A percentile compares a stretch with the other conserved stretches of the same genome.
Conservation (phyloP, 192 early-diverging fungal species). For the Podochytrium sp. region DNA sequence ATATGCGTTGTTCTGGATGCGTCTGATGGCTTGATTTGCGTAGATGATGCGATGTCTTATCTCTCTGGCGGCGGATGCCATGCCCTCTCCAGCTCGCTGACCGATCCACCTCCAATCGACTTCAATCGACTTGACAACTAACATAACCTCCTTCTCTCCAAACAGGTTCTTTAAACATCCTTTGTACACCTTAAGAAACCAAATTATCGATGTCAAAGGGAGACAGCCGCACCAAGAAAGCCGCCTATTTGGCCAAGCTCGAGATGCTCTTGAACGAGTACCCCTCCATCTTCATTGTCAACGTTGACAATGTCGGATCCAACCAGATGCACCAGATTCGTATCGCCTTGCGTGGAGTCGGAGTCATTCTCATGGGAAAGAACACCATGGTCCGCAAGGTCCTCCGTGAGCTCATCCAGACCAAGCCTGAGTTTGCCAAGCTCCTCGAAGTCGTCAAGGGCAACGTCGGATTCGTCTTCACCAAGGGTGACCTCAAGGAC, state of each 20-base stretch:
- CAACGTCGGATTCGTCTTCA: conserved; percentile 99
- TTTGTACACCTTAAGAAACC: conserved; percentile 34
- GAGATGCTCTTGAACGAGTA: conserved; percentile 85
- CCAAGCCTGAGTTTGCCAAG: conserved; percentile 85
- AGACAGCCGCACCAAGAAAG: conserved; percentile 91
- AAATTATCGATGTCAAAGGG: conserved; percentile 92
- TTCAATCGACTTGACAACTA: background rate
- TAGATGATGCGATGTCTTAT: background rate
- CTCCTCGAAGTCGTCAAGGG: conserved; percentile 85
- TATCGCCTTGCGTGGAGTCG: conserved; percentile 82
- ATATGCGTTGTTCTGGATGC: background rate
- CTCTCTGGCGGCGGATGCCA: too few species aligned
- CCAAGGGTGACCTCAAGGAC: conserved; percentile 94
- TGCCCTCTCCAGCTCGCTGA: background rate
- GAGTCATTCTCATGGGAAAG: conserved; percentile 98
- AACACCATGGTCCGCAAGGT: conserved; percentile 97
- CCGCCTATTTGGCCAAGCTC: conserved; percentile 94
- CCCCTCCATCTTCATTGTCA: conserved; percentile 98
- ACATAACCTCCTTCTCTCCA: background rate
- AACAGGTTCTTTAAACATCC: conserved; percentile 47
- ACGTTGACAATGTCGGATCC: conserved; percentile 99
- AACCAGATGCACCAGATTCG: conserved; percentile 99
- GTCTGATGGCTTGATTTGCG: background rate
- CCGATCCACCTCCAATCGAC: background rate
- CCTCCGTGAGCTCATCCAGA: conserved; percentile 56